Base-by-base conservation (phyloP, 2,329 filamentous ascomycete species). In the Neospermospora avenae region DNA sequence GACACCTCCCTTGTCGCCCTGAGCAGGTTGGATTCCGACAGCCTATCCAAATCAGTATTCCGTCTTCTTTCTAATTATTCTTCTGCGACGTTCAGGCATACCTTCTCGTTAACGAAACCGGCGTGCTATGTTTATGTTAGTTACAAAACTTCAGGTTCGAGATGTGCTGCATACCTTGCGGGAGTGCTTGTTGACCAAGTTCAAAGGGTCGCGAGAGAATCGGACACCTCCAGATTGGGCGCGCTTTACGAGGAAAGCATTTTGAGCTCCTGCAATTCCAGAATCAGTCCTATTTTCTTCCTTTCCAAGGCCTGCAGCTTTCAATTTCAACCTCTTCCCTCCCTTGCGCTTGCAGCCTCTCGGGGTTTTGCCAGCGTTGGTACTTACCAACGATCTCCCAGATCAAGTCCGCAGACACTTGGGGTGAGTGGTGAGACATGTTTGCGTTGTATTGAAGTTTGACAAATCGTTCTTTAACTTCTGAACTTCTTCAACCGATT, bases 331-430 rank as follows among this genome's bases (percentile, higher is more conserved):
- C 11, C 13, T 14, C 48, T 14, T 18, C 13, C 18, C 28, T 20
- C 11, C 18, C 18, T 51, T 64, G 52, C 45, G 7, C 25, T 39
- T 52, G 51, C 44, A 49, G 7, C 22, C 11, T 28, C 41, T 16
- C 34, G 31, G 22, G 16, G 37, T 25, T 53, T 22, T 52, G 18
- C 25, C 41, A 55, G 35, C 52, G 10, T 57, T 41, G 24, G 37
- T 24, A 92, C 92, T 79, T 87, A 97, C 93, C 91, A 84, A 88
- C 87, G 78, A 96, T 81, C 85, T 93, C 89, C 93, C 93, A 98
- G 84, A 96, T 81, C 73, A 97, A 84, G 81, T 97, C 93, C 76
- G 87, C 80, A 77, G 92, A 96, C 76, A 96, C 83, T 83, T 92
- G 91, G 73, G 86, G 78, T 71, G 84, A 81, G 77, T 79, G 81